Evolutionary conservation across 2,329 filamentous ascomycete genomes (phyloP).

Genomic region (Gaeumannomyces sp.): DNA sequence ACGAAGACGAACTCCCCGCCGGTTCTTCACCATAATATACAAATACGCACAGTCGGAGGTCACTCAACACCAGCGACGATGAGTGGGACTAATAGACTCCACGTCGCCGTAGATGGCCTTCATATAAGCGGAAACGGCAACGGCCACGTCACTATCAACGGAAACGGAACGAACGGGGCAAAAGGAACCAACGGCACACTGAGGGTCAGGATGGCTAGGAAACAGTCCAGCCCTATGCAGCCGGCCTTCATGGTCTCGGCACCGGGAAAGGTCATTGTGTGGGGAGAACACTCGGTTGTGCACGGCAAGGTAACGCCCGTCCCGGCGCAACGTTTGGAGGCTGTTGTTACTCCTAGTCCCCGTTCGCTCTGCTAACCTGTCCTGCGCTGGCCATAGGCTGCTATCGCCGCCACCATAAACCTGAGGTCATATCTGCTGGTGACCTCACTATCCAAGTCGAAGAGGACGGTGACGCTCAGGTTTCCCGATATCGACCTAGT

Average conservation of each 20-base stretch:
- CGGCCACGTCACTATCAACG: constrained; percentile 18
- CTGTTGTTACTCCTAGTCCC: background rate
- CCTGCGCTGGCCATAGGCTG: constrained; percentile 48
- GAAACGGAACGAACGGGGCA: constrained; percentile 5
- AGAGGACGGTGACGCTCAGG: constrained; percentile 76
- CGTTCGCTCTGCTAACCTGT: background rate
- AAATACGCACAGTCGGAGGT: background rate
- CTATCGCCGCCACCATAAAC: constrained; percentile 91
- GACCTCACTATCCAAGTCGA: constrained; percentile 87
- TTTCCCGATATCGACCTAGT: constrained; percentile 87
- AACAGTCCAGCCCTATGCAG: constrained; percentile 61
- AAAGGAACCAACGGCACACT: constrained; percentile 23
- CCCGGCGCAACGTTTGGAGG: background rate
- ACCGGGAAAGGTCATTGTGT: constrained; percentile 96
- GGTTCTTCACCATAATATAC: background rate
- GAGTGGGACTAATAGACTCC: constrained; percentile 17
- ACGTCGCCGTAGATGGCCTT: constrained; percentile 17
- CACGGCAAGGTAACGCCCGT: constrained; percentile 69
- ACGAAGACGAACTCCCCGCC: background rate
- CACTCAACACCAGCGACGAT: background rate
- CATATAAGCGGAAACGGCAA: constrained; percentile 22
- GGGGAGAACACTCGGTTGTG: constrained; percentile 96
- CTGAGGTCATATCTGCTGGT: constrained; percentile 95
- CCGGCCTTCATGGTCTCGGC: constrained; percentile 97
- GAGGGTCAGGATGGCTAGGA: constrained; percentile 42